Base-by-base conservation (phyloP, 2,329 filamentous ascomycete genomes). In the Zymoseptoria ardabiliae region DNA sequence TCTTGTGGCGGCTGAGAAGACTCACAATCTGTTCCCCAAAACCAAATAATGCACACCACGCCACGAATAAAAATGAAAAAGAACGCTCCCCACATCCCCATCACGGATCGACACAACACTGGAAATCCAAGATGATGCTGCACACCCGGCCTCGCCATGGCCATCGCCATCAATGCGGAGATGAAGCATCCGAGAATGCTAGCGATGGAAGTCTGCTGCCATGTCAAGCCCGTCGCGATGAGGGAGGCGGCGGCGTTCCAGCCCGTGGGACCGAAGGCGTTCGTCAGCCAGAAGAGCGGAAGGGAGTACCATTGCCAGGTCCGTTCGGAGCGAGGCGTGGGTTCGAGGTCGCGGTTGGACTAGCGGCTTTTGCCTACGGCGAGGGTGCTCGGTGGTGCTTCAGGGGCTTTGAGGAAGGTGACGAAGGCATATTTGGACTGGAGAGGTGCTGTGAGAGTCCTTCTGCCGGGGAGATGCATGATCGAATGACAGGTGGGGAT, bases 11-110 rank as follows among this genome's bases (percentile, higher is more conserved):
- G 8, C 9, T 28, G 25, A 28, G 25, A 28, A 28, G 25, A 28
- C 35, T 41, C 17, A 41, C 35, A 13, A 11, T 17, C 61, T 74
- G 69, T 9, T 70, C 73, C 4, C 73, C 73, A 56, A 56, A 74
- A 75, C 67, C 75, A 77, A 57, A 76, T 73, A 35, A 74, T 68
- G 11, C 71, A 72, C 1, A 76, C 73, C 0, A 72, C 63, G 6
- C 70, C 70, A 48, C 71, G 62, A 23, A 73, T 73, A 61, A 75
- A 72, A 48, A 77, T 68, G 63, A 78, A 77, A 25, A 74, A 73
- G 57, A 72, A 72, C 1, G 73, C 72, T 17, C 74, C 75, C 28
- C 71, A 72, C 57, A 77, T 71, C 5, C 73, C 73, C 1, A 71
- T 67, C 6, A 68, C 64, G 2, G 71, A 67, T n/a, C 72, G 66